These are phyloP conservation scores for Ophiorrhiza pumila DNA, from an alignment of 257 asterid genomes.

Conservation along the genomic window DNA sequence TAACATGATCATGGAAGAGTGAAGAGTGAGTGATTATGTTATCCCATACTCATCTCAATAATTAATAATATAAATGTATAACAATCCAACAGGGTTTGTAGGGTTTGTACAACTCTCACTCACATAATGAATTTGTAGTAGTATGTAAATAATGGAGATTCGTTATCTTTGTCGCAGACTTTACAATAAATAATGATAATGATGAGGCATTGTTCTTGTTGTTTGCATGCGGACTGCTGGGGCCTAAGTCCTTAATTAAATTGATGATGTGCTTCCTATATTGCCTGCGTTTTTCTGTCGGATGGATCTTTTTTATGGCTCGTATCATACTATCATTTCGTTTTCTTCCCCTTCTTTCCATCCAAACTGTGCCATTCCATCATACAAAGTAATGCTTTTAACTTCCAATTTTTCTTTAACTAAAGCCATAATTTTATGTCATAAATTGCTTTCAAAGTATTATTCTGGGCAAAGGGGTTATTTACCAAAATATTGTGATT, in stretches of 20 bases:
- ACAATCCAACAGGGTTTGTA: background rate
- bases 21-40: too few relatives aligned
- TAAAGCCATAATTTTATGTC: too few relatives aligned
- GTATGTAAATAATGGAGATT: slow-evolving; percentile 19
- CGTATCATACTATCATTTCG: too few relatives aligned
- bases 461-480: too few relatives aligned
- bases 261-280: background rate
- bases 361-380: too few relatives aligned
- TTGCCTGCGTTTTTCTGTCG: background rate
- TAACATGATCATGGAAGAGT: too few relatives aligned
- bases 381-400: too few relatives aligned
- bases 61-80: background rate
- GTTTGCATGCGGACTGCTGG: slow-evolving; percentile 27
- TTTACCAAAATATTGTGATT: too few relatives aligned
- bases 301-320: background rate
- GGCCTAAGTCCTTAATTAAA: background rate
- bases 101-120: background rate
- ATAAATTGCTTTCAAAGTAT: too few relatives aligned
- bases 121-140: background rate
- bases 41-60: background rate
- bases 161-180: slow-evolving; percentile 20
- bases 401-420: too few relatives aligned
- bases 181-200: slow-evolving; percentile 16
- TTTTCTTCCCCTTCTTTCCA: too few relatives aligned
- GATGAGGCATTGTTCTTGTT: slow-evolving; percentile 13